Percentiles rank a stretch among this genome's conserved stretches.
These are phyloP conservation scores for Pyronema domesticum DNA, from an alignment of 495 filamentous ascomycete species.

Conservation along the genomic window DNA sequence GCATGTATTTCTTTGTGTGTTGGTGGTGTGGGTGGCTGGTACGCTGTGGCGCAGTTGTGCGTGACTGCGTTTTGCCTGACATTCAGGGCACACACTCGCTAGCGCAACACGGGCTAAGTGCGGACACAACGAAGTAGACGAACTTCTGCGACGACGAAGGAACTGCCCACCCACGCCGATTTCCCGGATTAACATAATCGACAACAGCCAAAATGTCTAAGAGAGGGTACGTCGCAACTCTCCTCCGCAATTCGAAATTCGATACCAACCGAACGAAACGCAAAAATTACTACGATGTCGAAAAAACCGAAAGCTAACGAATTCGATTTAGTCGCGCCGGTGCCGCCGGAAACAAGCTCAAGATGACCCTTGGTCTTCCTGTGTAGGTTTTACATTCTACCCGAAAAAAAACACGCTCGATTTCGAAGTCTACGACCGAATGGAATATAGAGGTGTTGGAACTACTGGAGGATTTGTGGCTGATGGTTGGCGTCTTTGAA, in stretches of 20 bases:
- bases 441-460: neutral
- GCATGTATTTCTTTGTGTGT: neutral
- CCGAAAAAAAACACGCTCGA: constrained; percentile 4
- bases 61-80: neutral
- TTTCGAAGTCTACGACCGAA: neutral
- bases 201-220: constrained; percentile 23
- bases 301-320: constrained; percentile 5
- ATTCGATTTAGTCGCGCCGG: constrained; percentile 41
- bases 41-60: neutral
- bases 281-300: neutral
- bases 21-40: neutral
- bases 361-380: constrained; percentile 99
- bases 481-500: constrained; percentile 7
- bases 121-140: neutral
- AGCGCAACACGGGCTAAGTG: neutral
- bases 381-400: constrained; percentile 49
- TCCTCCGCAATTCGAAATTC: neutral
- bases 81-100: neutral
- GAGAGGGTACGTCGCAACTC: constrained; percentile 17
- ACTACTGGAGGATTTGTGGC: neutral
- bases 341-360: constrained; percentile 98
- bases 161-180: constrained; percentile 4
- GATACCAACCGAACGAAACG: neutral
- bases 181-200: constrained; percentile 10
- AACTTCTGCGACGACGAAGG: constrained; percentile 8